Conservation (phyloP, 352 stramenopile species). For the Thraustotheca clavata region DNA sequence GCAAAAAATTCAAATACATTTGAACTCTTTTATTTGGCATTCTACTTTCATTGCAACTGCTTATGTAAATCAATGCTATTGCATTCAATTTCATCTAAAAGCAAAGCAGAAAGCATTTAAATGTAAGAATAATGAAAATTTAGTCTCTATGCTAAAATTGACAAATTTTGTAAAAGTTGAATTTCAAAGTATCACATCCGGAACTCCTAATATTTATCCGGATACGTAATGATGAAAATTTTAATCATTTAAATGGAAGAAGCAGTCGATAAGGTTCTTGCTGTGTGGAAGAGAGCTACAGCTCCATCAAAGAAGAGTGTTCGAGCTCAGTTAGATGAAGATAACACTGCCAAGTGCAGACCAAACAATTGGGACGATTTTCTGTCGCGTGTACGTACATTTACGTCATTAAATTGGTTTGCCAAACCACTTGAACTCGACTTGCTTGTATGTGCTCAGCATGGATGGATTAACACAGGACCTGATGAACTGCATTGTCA, state of each 20-base stretch:
- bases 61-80: too few relatives aligned
- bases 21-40: too few relatives aligned
- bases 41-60: too few relatives aligned
- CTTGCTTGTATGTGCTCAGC: constrained; percentile 10
- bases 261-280: constrained; percentile 9
- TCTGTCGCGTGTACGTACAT: not conserved
- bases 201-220: too few relatives aligned
- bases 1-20: too few relatives aligned
- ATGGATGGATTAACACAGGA: constrained; percentile 16
- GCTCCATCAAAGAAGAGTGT: not conserved
- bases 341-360: not conserved
- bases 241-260: not conserved
- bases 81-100: too few relatives aligned
- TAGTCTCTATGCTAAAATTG: too few relatives aligned
- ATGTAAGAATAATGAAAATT: too few relatives aligned
- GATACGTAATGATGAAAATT: too few relatives aligned
- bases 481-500: constrained; percentile 10
- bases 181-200: too few relatives aligned
- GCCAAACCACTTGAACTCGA: constrained; percentile 14
- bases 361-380: constrained; percentile 19
- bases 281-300: constrained; percentile 18
- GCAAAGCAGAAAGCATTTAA: too few relatives aligned
- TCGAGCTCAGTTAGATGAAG: not conserved
- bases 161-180: too few relatives aligned
- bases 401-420: constrained; percentile 19